These are phyloP conservation scores for Tylopilus plumbeoviolaceoides DNA, from an alignment of 768 basidiomycete species.

Conservation along the genomic window DNA sequence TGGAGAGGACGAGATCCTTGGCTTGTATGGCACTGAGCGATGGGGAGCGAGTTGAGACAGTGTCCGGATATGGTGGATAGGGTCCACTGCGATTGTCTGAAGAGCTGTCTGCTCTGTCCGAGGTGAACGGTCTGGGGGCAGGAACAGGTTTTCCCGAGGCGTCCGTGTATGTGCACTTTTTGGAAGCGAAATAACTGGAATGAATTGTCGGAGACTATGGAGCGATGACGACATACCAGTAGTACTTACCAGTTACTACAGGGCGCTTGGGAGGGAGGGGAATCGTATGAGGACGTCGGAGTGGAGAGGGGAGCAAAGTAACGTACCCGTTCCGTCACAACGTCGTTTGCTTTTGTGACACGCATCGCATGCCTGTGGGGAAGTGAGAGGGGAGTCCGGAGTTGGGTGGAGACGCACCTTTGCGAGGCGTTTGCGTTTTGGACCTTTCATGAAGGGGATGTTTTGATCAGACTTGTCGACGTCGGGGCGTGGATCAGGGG, in stretches of 20 bases:
- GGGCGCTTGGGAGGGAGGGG: conserved; percentile 44
- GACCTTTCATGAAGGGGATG: conserved; percentile 46
- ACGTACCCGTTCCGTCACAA: conserved; percentile 75
- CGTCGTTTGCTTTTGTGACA: conserved; percentile 84
- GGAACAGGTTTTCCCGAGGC: conserved; percentile 76
- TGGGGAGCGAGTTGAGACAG: conserved; percentile 8
- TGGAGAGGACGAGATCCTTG: conserved; percentile 10
- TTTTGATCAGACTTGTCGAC: conserved; percentile 29
- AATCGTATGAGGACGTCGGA: conserved; percentile 1
- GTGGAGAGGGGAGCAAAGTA: conserved; percentile 1
- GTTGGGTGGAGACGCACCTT: conserved; percentile 34
- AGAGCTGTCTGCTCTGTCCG: conserved; percentile 33
- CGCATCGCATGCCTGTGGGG: conserved; percentile 64
- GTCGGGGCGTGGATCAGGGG: conserved; percentile 19
- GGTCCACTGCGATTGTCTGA: conserved; percentile 24
- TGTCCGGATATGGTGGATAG: conserved; percentile 17
- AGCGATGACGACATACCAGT: not conserved
- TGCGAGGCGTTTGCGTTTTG: conserved; percentile 51
- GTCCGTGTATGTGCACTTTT: conserved; percentile 78
- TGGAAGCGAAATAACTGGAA: conserved; percentile 73
- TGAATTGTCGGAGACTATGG: conserved; percentile 3
- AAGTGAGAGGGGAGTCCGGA: conserved; percentile 6
- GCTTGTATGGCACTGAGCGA: conserved; percentile 11
- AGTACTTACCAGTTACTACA: conserved; percentile 72
- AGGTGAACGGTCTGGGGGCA: conserved; percentile 53